Evolutionary conservation across 2,329 filamentous ascomycete genomes (phyloP), one percentile per base, ranked within the genome.

Genomic region (Dactylellina parvicollis): DNA sequence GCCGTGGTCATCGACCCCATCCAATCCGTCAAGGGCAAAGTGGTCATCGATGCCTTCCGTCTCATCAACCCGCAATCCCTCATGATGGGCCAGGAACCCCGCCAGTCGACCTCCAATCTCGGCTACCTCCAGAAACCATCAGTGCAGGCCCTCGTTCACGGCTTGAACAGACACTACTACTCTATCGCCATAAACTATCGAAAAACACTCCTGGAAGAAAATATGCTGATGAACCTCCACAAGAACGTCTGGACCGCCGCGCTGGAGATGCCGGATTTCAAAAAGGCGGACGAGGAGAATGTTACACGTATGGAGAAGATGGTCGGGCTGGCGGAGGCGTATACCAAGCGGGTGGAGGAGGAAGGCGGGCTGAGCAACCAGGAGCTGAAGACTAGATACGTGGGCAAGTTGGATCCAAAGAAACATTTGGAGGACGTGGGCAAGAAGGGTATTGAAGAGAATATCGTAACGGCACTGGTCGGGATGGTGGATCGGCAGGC

Each of bases 401-500:
- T 99, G 34, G 95, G 95, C 82, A 99, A 99, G 84, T 89, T 98
- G 67, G 95, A 99, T 79, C 95, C 95, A 66, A 99, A 99, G 90
- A 99, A 99, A 86, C 96, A 99, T 81, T 86, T 99, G 80, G 93
- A 97, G 82, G 92, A 96, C 78, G 92, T 99, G 49, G 95, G 95
- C 62, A 93, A 97, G 82, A 89, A 96, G 81, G 86, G 98, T 76
- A 98, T 99, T 79, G 96, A 99, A 83, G 95, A 99, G 86, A 99
- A 99, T 83, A 99, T 99, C 76, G 95, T 99, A 10, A 92, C 92
- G 2, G 93, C 99, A n/a, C 96, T 92, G 76, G 87, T 94, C 81
- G 95, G 98, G 82, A 97, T 99, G 94, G 98, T 99, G 79, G 95
- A 98, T 84, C 98, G 98, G 84, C 95, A 99, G 82, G 95, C 95